phyloP scores from a whole-genome alignment of 805 yeast genomes.

The Lipomyces yamanashiensis region DNA sequence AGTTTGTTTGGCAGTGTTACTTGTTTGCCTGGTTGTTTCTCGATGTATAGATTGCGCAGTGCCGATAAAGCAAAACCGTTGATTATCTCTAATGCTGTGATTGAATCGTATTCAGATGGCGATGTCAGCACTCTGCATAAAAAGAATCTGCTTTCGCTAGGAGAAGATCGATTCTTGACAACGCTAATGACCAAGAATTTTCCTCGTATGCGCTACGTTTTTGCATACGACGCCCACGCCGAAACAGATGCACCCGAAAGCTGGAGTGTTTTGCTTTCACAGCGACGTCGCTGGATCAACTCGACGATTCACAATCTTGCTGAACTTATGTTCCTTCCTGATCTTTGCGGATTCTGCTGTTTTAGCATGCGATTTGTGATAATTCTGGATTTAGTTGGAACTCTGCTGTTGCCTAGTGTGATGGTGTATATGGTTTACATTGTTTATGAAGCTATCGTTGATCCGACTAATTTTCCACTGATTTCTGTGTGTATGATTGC shows the following conservation, averaged over 20 bases:
- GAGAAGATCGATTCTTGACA: constrained; percentile 64
- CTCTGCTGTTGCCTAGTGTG: constrained; percentile 64
- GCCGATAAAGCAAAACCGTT: constrained; percentile 59
- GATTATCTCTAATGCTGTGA: constrained; percentile 63
- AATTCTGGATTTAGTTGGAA: constrained; percentile 61
- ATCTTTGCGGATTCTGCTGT: constrained; percentile 66
- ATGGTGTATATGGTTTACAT: constrained; percentile 59
- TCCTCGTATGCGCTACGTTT: constrained; percentile 59
- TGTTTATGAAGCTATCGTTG: constrained; percentile 55
- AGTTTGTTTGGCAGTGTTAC: constrained; percentile 66
- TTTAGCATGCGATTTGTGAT: constrained; percentile 66
- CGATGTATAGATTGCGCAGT: constrained; percentile 56
- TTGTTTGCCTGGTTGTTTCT: constrained; percentile 71
- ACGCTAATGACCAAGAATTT: constrained; percentile 63
- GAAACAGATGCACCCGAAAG: constrained; percentile 62
- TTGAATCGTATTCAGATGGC: constrained; percentile 59
- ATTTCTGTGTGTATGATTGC: constrained; percentile 62
- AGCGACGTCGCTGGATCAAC: constrained; percentile 69
- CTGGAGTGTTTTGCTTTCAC: constrained; percentile 57
- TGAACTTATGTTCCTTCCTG: constrained; percentile 59
- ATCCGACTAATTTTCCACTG: constrained; percentile 55
- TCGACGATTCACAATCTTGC: constrained; percentile 66
- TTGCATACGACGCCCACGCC: constrained; percentile 63
- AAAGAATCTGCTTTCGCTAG: constrained; percentile 63
- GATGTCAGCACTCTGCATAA: constrained; percentile 63